Percentiles rank a stretch among this genome's conserved stretches.
Conservation (phyloP, 1,284 basidiomycete genomes). For the Agaricales sp. region DNA sequence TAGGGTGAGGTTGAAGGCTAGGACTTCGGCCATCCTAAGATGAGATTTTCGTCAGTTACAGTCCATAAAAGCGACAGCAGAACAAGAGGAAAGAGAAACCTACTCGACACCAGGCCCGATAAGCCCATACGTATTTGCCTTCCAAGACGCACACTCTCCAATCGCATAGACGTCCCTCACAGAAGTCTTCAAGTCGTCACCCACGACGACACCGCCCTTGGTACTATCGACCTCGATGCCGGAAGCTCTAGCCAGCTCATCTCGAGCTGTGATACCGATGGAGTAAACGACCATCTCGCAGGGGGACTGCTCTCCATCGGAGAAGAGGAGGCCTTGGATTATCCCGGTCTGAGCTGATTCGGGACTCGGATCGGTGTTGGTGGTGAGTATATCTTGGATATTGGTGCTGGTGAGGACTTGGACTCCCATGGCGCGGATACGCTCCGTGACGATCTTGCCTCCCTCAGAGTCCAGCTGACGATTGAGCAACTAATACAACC, state of each 20-base stretch:
- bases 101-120: slow-evolving; percentile 52
- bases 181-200: slow-evolving; percentile 48
- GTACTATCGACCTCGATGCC: slow-evolving; percentile 39
- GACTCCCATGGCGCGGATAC: slow-evolving; percentile 61
- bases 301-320: slow-evolving; percentile 30
- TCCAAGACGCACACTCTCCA: slow-evolving; percentile 69
- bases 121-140: slow-evolving; percentile 56
- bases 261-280: slow-evolving; percentile 61
- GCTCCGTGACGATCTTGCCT: slow-evolving; percentile 57
- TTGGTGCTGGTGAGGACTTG: slow-evolving; percentile 44
- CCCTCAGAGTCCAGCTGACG: slow-evolving; percentile 65
- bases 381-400: slow-evolving; percentile 31
- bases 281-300: slow-evolving; percentile 53
- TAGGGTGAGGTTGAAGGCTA: slow-evolving; percentile 65
- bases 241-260: slow-evolving; percentile 47
- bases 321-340: slow-evolving; percentile 39
- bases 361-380: too few species aligned
- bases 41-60: slow-evolving; percentile 38
- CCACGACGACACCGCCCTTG: slow-evolving; percentile 50
- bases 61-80: background rate
- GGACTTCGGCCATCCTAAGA: slow-evolving; percentile 73
- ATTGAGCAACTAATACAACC: too few species aligned
- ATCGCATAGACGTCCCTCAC: slow-evolving; percentile 59
- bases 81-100: slow-evolving; percentile 17
- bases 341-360: too few species aligned